A percentile compares a stretch with the other conserved stretches of the same genome.
Conservation (phyloP, 208 protist genomes). For the Tritrichomonas foetus region DNA sequence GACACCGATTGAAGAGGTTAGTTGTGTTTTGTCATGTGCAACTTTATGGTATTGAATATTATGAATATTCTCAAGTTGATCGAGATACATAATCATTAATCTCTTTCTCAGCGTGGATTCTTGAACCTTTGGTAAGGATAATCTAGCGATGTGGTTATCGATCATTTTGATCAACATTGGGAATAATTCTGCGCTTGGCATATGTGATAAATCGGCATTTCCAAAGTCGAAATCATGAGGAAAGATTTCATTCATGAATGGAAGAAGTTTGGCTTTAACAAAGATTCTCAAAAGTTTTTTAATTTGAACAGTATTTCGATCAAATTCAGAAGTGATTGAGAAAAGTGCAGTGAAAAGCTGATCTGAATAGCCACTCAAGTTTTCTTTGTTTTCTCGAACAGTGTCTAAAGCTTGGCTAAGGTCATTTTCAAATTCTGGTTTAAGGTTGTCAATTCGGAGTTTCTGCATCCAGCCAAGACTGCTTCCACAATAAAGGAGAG, state of each 20-base stretch:
- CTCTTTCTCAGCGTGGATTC: too few species aligned
- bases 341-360: neutral
- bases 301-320: neutral
- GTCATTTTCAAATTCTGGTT: neutral
- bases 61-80: too few species aligned
- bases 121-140: too few species aligned
- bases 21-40: too few species aligned
- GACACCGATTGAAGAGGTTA: too few species aligned
- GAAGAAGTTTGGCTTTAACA: neutral
- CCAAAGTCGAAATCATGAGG: neutral
- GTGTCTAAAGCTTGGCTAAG: neutral
- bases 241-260: neutral
- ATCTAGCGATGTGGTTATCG: too few species aligned
- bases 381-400: neutral
- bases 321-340: neutral
- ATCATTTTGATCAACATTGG: too few species aligned
- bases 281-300: neutral
- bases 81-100: too few species aligned
- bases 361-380: neutral
- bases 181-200: too few species aligned
- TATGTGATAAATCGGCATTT: neutral
- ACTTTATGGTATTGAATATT: too few species aligned
- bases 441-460: neutral
- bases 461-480: too few species aligned
- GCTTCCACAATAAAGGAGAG: neutral